Base-by-base conservation (phyloP, 2,329 filamentous ascomycete species). In the Curvularia verruculosa region DNA sequence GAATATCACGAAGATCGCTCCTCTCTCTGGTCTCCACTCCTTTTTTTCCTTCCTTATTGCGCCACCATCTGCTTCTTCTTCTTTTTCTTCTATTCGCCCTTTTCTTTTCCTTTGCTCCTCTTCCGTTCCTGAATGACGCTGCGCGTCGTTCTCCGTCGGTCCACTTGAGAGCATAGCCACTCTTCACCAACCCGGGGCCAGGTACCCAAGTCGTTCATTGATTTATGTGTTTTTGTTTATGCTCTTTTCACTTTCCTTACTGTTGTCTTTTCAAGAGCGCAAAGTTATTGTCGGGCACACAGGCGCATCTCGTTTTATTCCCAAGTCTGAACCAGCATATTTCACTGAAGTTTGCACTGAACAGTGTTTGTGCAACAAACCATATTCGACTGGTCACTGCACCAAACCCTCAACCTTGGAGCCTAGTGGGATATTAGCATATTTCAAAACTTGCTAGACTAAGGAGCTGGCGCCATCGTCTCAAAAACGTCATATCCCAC, bases 131-230 rank as follows among this genome's bases (percentile, higher is more conserved):
- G 50, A 49, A 45, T 54, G 60, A 60, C 70, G 70, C 71, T 73
- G 70, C 56, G 69, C 70, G 71, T 67, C 52, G 51, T 53, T 58
- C 51, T 60, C 39, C 45, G 57, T 48, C 60, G 51, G 52, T 58
- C 59, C 44, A 56, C 66, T 65, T 52, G 52, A 52, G 29, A 43
- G 21, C 8, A 47, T 26, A 54, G 31, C 53, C 58, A 34, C 64
- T 70, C 69, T 66, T 73, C 74, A 67, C 71, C 71, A 67, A 68
- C 66, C 69, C 60, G 63, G 66, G 52, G 67, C 69, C 68, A 55
- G 39, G 34, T 52, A 56, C 43, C 45, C 50, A 49, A 52, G 31
- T 56, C 46, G 52, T 47, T 61, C 50, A 56, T 51, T 66, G 47
- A 18, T 47, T 46, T 45, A 44, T 69, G 66, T 65, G 61, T 62